phyloP scores from a whole-genome alignment of 2,329 filamentous ascomycete species.

The Bimuria novae-zelandiae region DNA sequence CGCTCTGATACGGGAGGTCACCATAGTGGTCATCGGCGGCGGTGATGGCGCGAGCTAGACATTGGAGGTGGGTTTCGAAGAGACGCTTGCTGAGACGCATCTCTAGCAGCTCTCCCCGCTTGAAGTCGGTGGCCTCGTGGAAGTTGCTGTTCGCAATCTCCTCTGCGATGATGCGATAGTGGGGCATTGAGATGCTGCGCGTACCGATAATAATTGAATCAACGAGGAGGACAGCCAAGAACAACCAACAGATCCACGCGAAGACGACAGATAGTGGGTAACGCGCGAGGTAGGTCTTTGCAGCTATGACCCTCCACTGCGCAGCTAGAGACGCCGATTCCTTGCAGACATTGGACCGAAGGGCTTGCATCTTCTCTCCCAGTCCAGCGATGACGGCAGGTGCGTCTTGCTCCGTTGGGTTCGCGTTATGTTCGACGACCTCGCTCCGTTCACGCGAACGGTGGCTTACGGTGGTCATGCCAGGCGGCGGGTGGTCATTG shows the following conservation, averaged over 20 bases:
- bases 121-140: not conserved
- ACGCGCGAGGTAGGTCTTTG: not conserved
- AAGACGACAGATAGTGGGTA: not conserved
- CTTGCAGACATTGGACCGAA: not conserved
- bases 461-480: not conserved
- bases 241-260: not conserved
- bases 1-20: conserved; percentile 15
- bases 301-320: not conserved
- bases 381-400: too few relatives aligned
- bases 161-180: not conserved
- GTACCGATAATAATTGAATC: not conserved
- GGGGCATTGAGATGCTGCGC: not conserved
- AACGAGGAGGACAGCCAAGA: not conserved
- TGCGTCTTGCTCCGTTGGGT: not conserved
- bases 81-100: conserved; percentile 12
- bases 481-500: not conserved
- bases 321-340: too few relatives aligned
- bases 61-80: conserved; percentile 31
- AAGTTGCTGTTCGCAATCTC: not conserved
- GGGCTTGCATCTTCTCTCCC: not conserved
- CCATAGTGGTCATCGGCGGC: conserved; percentile 16
- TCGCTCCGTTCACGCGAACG: not conserved
- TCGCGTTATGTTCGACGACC: not conserved
- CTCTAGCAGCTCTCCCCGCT: conserved; percentile 5
- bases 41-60: conserved; percentile 28